These are phyloP conservation scores for Pelargonium myrrhifolium DNA, from an alignment of 441 rosid genomes.

Conservation along the genomic window DNA sequence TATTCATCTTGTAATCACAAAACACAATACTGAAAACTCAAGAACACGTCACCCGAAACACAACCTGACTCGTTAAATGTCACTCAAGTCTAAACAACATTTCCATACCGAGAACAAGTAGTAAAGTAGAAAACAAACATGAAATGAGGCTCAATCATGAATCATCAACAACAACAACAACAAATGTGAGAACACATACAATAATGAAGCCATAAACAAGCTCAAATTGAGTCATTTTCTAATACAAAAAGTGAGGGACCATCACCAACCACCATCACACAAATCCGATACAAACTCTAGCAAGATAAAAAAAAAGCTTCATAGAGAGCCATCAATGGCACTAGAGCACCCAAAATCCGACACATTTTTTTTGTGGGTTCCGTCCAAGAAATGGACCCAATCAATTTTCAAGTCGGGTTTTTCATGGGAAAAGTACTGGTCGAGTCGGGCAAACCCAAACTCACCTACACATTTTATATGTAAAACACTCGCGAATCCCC, in stretches of 20 bases:
- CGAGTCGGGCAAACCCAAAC: no score
- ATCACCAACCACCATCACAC: conserved; percentile 49
- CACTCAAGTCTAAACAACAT: background rate
- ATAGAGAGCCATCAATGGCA: conserved; percentile 41
- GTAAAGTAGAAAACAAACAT: conserved; percentile 8
- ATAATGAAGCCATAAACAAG: conserved; percentile 21
- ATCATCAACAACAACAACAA: conserved; percentile 11
- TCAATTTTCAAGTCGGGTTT: no score
- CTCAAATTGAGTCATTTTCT: conserved; percentile 14
- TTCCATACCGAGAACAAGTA: background rate
- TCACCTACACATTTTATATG: no score
- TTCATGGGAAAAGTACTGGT: no score
- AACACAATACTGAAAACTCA: conserved; percentile 5
- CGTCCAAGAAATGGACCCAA: no score
- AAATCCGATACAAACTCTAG: conserved; percentile 27
- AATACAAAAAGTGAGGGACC: conserved; percentile 16
- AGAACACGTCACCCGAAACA: conserved; percentile 2
- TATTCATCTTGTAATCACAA: background rate
- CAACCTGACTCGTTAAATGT: background rate
- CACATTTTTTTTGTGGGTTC: no score
- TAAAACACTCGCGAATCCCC: no score
- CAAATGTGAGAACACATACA: conserved; percentile 17
- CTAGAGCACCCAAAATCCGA: background rate
- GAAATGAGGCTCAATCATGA: conserved; percentile 6
- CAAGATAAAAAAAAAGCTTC: conserved; percentile 29